Evolutionary conservation across 2,329 filamentous ascomycete genomes (phyloP).

Genomic region (Mycosphaerella sp.): DNA sequence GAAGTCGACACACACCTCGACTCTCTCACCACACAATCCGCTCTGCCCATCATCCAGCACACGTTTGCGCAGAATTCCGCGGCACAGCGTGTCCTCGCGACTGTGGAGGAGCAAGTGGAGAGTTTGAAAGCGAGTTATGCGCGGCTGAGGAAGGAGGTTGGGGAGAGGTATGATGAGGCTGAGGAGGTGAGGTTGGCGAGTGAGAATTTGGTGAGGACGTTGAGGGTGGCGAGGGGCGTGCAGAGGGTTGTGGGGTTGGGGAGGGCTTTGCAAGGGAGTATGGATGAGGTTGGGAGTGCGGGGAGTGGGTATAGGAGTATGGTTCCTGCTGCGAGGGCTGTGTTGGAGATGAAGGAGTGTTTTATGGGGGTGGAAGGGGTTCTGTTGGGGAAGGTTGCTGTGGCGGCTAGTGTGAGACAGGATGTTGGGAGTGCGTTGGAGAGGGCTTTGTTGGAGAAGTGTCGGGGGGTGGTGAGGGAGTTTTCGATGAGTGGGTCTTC

Average conservation of each 20-base stretch:
- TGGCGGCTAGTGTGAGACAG: conserved; percentile 63
- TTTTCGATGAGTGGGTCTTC: conserved; percentile 62
- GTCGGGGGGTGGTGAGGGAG: conserved; percentile 68
- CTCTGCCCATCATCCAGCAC: conserved; percentile 72
- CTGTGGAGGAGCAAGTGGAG: conserved; percentile 73
- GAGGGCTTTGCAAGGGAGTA: conserved; percentile 79
- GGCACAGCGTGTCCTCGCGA: conserved; percentile 63
- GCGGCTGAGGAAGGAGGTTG: conserved; percentile 78
- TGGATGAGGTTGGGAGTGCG: conserved; percentile 54
- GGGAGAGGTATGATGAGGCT: conserved; percentile 76
- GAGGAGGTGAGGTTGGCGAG: conserved; percentile 74
- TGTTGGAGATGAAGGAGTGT: conserved; percentile 55
- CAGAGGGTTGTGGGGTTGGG: conserved; percentile 74
- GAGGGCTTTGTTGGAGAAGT: conserved; percentile 54
- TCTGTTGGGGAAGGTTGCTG: conserved; percentile 67
- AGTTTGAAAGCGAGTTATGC: conserved; percentile 78
- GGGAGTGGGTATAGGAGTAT: conserved; percentile 63
- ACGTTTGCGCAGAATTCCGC: conserved; percentile 69
- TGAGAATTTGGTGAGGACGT: conserved; percentile 70
- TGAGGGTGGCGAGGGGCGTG: conserved; percentile 69
- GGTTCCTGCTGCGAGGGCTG: conserved; percentile 72
- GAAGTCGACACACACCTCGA: conserved; percentile 97
- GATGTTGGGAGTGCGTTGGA: conserved; percentile 67
- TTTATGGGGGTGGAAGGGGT: conserved; percentile 53
- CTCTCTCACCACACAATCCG: conserved; percentile 74